Base-by-base conservation (phyloP, 2,329 filamentous ascomycete species). In the Colletotrichum lentis region DNA sequence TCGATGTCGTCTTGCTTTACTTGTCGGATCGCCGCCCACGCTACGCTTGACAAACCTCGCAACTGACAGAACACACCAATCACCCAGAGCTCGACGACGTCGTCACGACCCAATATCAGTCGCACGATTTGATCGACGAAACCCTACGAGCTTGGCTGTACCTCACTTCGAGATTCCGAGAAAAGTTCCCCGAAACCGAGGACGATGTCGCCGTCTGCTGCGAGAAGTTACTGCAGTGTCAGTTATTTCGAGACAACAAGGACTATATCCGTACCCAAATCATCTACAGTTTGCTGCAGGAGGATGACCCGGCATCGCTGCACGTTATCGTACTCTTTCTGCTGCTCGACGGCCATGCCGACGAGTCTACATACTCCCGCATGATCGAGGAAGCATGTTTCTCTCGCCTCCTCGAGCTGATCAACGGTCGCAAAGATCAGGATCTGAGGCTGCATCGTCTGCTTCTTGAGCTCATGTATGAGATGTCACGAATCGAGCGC, bases 231-330 rank as follows among this genome's bases (percentile, higher is more conserved):
- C 83, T 96, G 66, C 84, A 90, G 60, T 94, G 94, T 76, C 81
- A 82, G 20, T 83, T 98, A 52, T 99, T 96, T 78, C 80, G 81
- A 31, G 80, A 84, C 16, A 90, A 97, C 77, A 86, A 88, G 72
- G 90, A 93, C 65, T 98, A 99, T 80, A 92, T 98, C 70, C 92
- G 95, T 71, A 91, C 88, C 52, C 96, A 98, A 81, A 93, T 99
- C 74, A 89, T 98, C 72, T 94, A 97, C 79, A 94, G 93, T 77
- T 84, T 99, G 60, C 81, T 97, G 72, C 85, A 97, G 85, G 96
- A 98, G 80, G 94, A 97, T 74, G 92, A 97, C 72, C 80, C 87
- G 20, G 87, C 88, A 41, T 88, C 90, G n/a, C 84, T 99, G 54
- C 92, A 97, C 77, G 85, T 94, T 69, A 92, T 97, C 68, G 87